Percentiles rank a stretch among this genome's conserved stretches.
Evolutionary conservation across 352 stramenopile genomes (phyloP).

Genomic region (Globisporangium splendens): DNA sequence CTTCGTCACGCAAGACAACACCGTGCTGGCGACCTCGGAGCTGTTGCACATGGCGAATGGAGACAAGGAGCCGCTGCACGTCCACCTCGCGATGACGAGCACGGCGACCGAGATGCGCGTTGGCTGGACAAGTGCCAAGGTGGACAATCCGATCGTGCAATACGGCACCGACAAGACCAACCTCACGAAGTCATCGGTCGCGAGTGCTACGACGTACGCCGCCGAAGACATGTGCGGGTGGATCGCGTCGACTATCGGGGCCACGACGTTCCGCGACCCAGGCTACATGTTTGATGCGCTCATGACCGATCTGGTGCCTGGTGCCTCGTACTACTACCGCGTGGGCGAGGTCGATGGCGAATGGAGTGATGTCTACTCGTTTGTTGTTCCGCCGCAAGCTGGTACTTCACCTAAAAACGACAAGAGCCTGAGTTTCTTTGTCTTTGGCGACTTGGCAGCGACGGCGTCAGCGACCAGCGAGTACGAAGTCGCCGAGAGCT

Average conservation of each 20-base stretch:
- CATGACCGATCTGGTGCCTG: slow-evolving; percentile 3
- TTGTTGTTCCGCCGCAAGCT: not conserved
- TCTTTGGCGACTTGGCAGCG: slow-evolving; percentile 44
- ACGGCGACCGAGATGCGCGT: slow-evolving; percentile 39
- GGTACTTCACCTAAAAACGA: not conserved
- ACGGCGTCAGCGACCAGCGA: not conserved
- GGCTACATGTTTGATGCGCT: slow-evolving; percentile 4
- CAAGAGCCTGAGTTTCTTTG: slow-evolving; percentile 33
- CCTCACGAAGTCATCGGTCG: slow-evolving; percentile 3
- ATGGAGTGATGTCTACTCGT: not conserved
- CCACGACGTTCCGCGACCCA: slow-evolving; percentile 1
- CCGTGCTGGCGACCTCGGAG: slow-evolving; percentile 9
- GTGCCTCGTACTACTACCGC: slow-evolving; percentile 2
- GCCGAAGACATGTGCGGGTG: not conserved
- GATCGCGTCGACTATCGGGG: not conserved
- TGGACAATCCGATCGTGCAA: slow-evolving; percentile 28
- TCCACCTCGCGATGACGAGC: slow-evolving; percentile 13
- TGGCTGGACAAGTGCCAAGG: slow-evolving; percentile 47
- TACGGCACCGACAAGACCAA: slow-evolving; percentile 26
- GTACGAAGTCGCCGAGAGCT: not conserved
- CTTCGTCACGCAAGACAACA: slow-evolving; percentile 9
- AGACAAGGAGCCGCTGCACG: slow-evolving; percentile 30
- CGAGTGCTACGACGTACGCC: slow-evolving; percentile 1
- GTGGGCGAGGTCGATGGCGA: not conserved
- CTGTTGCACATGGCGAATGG: slow-evolving; percentile 36